Evolutionary conservation across 106 monocot genomes (phyloP).

Genomic region (Agapanthus africanus): DNA sequence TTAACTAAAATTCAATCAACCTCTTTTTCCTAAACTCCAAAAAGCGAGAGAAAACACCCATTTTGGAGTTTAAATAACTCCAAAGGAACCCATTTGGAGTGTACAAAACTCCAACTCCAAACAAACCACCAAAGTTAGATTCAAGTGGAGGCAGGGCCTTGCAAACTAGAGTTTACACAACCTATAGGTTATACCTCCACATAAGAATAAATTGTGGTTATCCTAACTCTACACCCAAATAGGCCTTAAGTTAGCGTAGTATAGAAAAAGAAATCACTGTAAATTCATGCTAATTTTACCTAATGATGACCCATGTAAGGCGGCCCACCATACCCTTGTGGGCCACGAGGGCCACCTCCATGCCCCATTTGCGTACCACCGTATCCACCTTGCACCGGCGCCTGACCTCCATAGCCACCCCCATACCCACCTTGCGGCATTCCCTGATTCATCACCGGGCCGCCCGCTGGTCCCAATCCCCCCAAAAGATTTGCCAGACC

Average conservation of each 20-base stretch:
- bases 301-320: conserved; percentile 50
- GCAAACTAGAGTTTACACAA: background rate
- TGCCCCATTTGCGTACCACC: conserved; percentile 24
- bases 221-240: background rate
- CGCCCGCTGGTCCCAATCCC: conserved; percentile 12
- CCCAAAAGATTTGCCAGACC: conserved; percentile 25
- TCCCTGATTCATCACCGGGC: conserved; percentile 15
- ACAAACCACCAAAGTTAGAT: background rate
- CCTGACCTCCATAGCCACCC: conserved; percentile 26
- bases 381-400: conserved; percentile 45
- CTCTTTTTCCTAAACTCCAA: too few relatives aligned
- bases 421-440: conserved; percentile 36
- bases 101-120: too few relatives aligned
- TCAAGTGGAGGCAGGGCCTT: background rate
- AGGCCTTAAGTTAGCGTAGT: background rate
- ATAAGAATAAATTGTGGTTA: background rate
- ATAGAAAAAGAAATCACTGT: background rate
- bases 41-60: too few relatives aligned
- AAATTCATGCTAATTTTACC: conserved; percentile 17
- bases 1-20: too few relatives aligned
- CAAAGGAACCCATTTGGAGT: too few relatives aligned
- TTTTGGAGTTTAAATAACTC: too few relatives aligned
- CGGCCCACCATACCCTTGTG: conserved; percentile 24
- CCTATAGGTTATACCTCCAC: background rate
- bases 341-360: conserved; percentile 27